phyloP scores from a whole-genome alignment of 805 yeast species.

The Clavispora fructus region DNA sequence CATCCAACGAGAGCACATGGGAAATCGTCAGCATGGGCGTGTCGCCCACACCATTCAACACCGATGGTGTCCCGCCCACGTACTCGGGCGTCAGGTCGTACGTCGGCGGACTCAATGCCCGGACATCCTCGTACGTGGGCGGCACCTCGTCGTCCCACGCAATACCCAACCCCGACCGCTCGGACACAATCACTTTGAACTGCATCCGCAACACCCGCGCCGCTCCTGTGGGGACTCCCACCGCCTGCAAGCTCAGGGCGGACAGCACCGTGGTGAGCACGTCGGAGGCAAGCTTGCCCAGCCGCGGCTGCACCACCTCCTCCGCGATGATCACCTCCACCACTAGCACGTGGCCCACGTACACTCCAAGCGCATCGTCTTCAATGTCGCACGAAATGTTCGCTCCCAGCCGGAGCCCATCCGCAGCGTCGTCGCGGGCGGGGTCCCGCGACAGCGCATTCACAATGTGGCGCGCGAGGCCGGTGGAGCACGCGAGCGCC shows the following conservation, averaged over 20 bases:
- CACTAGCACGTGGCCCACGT: constrained; percentile 68
- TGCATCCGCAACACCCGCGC: constrained; percentile 95
- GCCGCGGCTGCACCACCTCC: constrained; percentile 50
- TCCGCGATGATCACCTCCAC: constrained; percentile 94
- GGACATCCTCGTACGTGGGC: constrained; percentile 85
- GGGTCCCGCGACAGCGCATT: constrained; percentile 33
- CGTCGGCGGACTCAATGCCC: constrained; percentile 81
- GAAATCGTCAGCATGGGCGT: constrained; percentile 27
- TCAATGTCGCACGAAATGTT: constrained; percentile 75
- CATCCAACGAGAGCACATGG: constrained; percentile 14
- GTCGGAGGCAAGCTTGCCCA: constrained; percentile 2
- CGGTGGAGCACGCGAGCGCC: constrained; percentile 54
- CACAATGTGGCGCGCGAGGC: constrained; percentile 39
- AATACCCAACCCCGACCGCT: constrained; percentile 90
- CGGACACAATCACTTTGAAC: constrained; percentile 76
- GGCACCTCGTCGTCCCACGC: constrained; percentile 99
- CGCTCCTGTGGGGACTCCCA: constrained; percentile 86
- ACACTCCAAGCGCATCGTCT: constrained; percentile 75
- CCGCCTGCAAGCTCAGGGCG: constrained; percentile 15
- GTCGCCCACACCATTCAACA: constrained; percentile 40
- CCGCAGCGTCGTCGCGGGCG: constrained; percentile 19
- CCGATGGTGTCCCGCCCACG: constrained; percentile 25
- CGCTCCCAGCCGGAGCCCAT: constrained; percentile 33
- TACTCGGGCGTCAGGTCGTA: constrained; percentile 42
- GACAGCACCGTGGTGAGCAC: constrained; percentile 24